Evolutionary conservation across 495 filamentous ascomycete genomes (phyloP).

Genomic region (Lophiostoma macrostomum): DNA sequence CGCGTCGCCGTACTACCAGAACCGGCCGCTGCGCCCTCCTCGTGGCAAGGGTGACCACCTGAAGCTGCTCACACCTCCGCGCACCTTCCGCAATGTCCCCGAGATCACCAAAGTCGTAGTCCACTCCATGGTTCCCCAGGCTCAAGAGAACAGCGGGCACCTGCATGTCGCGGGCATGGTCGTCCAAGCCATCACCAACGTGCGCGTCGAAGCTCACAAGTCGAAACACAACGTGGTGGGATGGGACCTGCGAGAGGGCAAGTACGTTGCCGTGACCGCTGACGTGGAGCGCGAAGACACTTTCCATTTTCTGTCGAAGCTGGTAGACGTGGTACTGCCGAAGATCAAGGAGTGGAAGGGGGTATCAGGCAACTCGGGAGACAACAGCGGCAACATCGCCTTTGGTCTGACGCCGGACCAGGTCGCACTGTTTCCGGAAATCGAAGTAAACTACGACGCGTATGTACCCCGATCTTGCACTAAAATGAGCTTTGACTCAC

Average conservation of each 20-base stretch:
- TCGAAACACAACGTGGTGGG: slow-evolving; percentile 63
- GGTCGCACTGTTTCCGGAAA: slow-evolving; percentile 82
- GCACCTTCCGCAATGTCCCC: slow-evolving; percentile 83
- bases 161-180: slow-evolving; percentile 79
- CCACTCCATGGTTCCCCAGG: slow-evolving; percentile 63
- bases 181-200: slow-evolving; percentile 80
- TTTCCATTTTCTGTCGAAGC: slow-evolving; percentile 81
- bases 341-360: slow-evolving; percentile 93
- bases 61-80: slow-evolving; percentile 68
- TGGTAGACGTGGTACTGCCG: slow-evolving; percentile 84
- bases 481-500: slow-evolving; percentile 19
- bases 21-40: slow-evolving; percentile 77
- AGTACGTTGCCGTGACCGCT: slow-evolving; percentile 63
- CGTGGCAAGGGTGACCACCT: slow-evolving; percentile 68
- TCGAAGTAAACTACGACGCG: slow-evolving; percentile 87
- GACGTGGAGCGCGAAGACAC: slow-evolving; percentile 74
- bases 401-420: slow-evolving; percentile 72
- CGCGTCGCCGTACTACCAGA: slow-evolving; percentile 88
- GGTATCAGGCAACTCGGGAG: slow-evolving; percentile 70
- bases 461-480: slow-evolving; percentile 50
- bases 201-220: slow-evolving; percentile 65
- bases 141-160: slow-evolving; percentile 60
- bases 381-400: slow-evolving; percentile 80
- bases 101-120: slow-evolving; percentile 76
- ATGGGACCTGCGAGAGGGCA: slow-evolving; percentile 58